These are phyloP conservation scores for Marasmius oreades DNA, from an alignment of 1,284 basidiomycete species.

Conservation along the genomic window DNA sequence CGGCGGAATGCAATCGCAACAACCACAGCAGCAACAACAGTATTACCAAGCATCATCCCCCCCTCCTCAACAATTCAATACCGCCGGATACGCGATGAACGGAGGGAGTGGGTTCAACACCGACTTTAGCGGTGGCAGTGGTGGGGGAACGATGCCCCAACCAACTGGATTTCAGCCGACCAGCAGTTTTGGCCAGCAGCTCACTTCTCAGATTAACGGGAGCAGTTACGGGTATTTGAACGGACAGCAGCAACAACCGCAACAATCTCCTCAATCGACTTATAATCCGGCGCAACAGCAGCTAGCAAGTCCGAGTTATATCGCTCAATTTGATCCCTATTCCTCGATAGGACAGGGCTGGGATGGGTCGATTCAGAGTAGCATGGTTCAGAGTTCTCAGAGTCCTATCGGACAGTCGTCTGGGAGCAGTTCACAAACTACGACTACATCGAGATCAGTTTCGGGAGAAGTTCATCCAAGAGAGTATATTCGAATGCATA, in stretches of 20 bases:
- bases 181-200: constrained; percentile 36
- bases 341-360: constrained; percentile 36
- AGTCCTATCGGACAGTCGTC: constrained; percentile 16
- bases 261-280: constrained; percentile 16
- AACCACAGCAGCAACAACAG: constrained; percentile 3
- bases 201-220: constrained; percentile 24
- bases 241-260: constrained; percentile 26
- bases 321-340: constrained; percentile 57
- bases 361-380: constrained; percentile 23
- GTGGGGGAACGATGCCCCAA: constrained; percentile 16
- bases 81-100: constrained; percentile 5
- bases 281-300: constrained; percentile 38
- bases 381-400: constrained; percentile 21
- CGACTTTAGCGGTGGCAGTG: constrained; percentile 3
- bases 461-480: constrained; percentile 47
- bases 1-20: constrained; percentile 20
- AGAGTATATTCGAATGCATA: constrained; percentile 52
- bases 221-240: constrained; percentile 42
- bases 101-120: neutral
- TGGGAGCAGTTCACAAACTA: neutral
- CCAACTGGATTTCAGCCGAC: constrained; percentile 33
- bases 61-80: constrained; percentile 8
- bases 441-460: constrained; percentile 25
- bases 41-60: constrained; percentile 2
- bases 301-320: constrained; percentile 37